Base-by-base conservation (phyloP, 305 asterid genomes). In the Salvia sclarea region DNA sequence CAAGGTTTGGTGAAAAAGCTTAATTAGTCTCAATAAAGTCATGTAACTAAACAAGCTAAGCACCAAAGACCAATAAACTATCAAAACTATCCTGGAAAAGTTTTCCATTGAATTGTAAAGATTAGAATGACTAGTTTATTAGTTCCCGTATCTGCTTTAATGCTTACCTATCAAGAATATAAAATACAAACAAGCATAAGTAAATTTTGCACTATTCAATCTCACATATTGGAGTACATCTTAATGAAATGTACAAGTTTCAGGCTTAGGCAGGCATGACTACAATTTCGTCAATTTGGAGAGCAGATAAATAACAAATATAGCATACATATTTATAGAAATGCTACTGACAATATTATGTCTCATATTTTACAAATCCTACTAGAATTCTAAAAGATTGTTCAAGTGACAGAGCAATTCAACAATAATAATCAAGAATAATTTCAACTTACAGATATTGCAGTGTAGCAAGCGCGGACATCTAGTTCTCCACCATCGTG, bases 401-500 rank as follows among this genome's bases (percentile, higher is more conserved):
- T 60, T 69, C 11, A 30, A 62, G 59, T 58, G 57, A 48, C 48
- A 7, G 33, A 22, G 60, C 31, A 50, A 25, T 45, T 61, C 38
- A 73, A 58, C 75, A 8, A 48, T 20, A 56, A 37, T 45, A 45
- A 60, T 13, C 45, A 44, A 24, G 55, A 54, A 71, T 70, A 65
- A 35, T 52, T 24, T 41, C 40, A 62, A 83, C 99, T 83, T 83
- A 94, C 99, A 56, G 99, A 84, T 85, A 94, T 75, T 43, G 99
- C 97, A 65, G 98, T 94, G 82, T 91, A 94, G 80, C 99, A 89
- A 64, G 98, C 97, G 50, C 99, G 99, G 47, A 85, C 97, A 78
- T 94, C 99, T 35, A 91, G 49, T 81, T 94, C 99, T 64, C 99
- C 99, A 14, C 98, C 99, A 69, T 86, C 95, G 80, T 94, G 99